A percentile compares a stretch with the other conserved stretches of the same genome.
Conservation (phyloP, 352 stramenopile species). For the Globisporangium solare region DNA sequence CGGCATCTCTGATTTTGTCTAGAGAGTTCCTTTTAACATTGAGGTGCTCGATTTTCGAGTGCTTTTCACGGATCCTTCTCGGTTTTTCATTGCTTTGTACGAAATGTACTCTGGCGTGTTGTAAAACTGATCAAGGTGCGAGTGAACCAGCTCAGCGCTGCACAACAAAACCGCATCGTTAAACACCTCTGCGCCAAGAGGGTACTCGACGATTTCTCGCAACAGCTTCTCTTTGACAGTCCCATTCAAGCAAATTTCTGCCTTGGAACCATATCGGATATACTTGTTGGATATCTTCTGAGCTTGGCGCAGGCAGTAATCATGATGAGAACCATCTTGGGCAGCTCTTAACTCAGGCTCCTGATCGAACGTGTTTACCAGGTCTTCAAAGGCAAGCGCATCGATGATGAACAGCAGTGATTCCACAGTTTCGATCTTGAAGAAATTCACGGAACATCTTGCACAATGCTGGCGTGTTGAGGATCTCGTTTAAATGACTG, state of each 20-base stretch:
- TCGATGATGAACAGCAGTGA: constrained; percentile 68
- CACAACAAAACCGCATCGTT: constrained; percentile 53
- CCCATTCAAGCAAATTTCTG: constrained; percentile 46
- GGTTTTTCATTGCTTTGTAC: constrained; percentile 25
- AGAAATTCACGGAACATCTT: constrained; percentile 59
- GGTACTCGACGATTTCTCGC: constrained; percentile 39
- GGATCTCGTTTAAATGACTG: constrained; percentile 41
- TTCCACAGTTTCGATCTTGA: constrained; percentile 42
- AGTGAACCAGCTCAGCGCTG: constrained; percentile 56
- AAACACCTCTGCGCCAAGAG: constrained; percentile 44
- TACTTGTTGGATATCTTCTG: constrained; percentile 83
- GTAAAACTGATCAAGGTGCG: constrained; percentile 59
- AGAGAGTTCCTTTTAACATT: constrained; percentile 6
- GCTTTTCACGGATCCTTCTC: background rate
- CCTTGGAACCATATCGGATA: constrained; percentile 63
- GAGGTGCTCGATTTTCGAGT: constrained; percentile 1
- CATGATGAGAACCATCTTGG: constrained; percentile 30
- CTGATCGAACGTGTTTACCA: constrained; percentile 44
- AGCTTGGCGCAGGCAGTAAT: constrained; percentile 55
- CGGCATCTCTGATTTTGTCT: background rate
- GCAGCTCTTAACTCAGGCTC: constrained; percentile 13
- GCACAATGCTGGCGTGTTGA: constrained; percentile 42
- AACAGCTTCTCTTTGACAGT: constrained; percentile 45
- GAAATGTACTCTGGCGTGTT: constrained; percentile 33
- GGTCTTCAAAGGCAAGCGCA: constrained; percentile 57